Conservation (phyloP, 129 eudicot genomes). For the Deinandra increscens region DNA sequence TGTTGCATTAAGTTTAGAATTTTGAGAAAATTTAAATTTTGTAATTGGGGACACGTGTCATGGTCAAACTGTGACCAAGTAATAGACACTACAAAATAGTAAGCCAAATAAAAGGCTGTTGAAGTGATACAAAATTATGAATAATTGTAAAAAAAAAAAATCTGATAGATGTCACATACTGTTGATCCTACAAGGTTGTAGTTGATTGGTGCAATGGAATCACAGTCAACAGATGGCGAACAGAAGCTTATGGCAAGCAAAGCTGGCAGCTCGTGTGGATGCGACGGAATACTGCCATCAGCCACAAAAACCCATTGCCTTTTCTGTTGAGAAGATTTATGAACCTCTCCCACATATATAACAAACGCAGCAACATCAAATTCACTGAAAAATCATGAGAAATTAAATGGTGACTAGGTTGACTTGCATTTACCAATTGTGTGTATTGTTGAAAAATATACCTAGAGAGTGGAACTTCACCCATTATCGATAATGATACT, state of each 20-base stretch:
- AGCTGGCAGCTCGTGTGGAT: slow-evolving; percentile 34
- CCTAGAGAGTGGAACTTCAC: slow-evolving; percentile 75
- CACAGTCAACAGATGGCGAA: slow-evolving; percentile 49
- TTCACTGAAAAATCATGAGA: slow-evolving; percentile 50
- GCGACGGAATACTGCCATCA: slow-evolving; percentile 47
- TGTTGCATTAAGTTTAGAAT: background rate
- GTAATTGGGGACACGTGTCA: no score
- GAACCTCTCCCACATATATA: slow-evolving; percentile 74
- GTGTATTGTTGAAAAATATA: slow-evolving; percentile 16
- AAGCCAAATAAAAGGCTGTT: background rate
- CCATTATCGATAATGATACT: slow-evolving; percentile 47
- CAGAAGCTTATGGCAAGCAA: slow-evolving; percentile 84
- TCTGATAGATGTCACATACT: slow-evolving; percentile 42
- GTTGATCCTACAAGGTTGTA: slow-evolving; percentile 67
- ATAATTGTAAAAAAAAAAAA: background rate
- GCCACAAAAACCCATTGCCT: slow-evolving; percentile 92
- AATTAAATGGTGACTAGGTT: background rate
- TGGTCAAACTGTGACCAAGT: background rate
- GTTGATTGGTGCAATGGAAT: slow-evolving; percentile 58
- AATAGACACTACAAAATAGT: background rate
- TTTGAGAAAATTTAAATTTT: background rate
- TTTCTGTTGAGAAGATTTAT: slow-evolving; percentile 51
- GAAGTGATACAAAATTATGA: background rate
- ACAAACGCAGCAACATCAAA: slow-evolving; percentile 82
- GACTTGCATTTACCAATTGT: background rate